Evolutionary conservation across 2,329 filamentous ascomycete genomes (phyloP).

Genomic region (Scorias spongiosa): DNA sequence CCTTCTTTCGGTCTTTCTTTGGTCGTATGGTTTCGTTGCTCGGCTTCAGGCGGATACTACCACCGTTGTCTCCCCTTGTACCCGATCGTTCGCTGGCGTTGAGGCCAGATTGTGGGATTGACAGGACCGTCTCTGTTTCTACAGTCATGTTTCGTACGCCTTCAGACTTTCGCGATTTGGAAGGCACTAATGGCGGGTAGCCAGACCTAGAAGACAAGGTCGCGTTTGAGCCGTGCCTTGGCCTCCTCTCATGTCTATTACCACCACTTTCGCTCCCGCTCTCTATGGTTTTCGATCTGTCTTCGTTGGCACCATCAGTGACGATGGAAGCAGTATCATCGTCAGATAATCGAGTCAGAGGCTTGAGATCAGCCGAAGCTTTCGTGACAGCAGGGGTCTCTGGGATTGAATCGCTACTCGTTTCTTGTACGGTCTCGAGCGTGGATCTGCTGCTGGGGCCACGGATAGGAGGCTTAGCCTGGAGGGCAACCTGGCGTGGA

Average conservation of each 20-base stretch:
- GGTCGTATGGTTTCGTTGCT: constrained; percentile 94
- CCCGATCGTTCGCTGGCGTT: constrained; percentile 43
- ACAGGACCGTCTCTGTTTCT: constrained; percentile 89
- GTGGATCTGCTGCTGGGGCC: constrained; percentile 31
- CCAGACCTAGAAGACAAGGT: constrained; percentile 49
- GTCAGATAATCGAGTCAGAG: constrained; percentile 11
- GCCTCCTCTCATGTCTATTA: constrained; percentile 16
- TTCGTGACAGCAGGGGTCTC: constrained; percentile 48
- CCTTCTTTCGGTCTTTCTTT: constrained; percentile 80
- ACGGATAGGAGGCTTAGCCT: constrained; percentile 24
- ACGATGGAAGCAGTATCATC: constrained; percentile 12
- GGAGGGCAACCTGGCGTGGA: not conserved
- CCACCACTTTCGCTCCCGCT: constrained; percentile 52
- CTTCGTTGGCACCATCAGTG: constrained; percentile 20
- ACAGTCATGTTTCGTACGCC: constrained; percentile 90
- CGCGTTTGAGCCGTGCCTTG: constrained; percentile 17
- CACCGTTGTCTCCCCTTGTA: constrained; percentile 48
- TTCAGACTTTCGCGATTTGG: constrained; percentile 55
- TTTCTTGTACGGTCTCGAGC: constrained; percentile 69
- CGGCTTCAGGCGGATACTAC: constrained; percentile 68
- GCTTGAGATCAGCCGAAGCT: constrained; percentile 17
- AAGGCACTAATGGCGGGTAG: constrained; percentile 46
- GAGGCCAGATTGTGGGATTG: constrained; percentile 70
- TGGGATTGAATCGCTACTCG: constrained; percentile 14
- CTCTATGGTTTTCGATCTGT: constrained; percentile 26